These are phyloP conservation scores for Fusarium verrucosum DNA, from an alignment of 2,329 filamentous ascomycete species.

Conservation along the genomic window DNA sequence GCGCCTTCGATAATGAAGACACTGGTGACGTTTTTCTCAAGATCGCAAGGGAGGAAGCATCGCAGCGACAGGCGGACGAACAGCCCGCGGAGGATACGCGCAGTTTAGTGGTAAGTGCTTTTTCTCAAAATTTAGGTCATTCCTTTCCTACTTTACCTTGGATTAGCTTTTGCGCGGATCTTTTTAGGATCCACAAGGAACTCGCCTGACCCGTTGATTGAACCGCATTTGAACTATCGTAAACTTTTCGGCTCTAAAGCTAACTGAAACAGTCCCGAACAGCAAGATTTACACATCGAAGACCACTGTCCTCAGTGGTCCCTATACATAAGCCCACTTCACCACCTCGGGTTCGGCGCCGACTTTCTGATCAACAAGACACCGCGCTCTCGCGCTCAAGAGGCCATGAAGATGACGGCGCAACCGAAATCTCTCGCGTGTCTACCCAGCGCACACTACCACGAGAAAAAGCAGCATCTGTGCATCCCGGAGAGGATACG, in stretches of 20 bases:
- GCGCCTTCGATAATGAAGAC: conserved; percentile 58
- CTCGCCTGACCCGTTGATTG: not conserved
- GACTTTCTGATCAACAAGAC: conserved; percentile 67
- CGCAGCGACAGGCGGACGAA: conserved; percentile 51
- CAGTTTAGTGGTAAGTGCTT: conserved; percentile 58
- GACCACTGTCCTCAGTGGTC: conserved; percentile 63
- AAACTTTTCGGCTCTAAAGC: conserved; percentile 18
- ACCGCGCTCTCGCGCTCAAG: conserved; percentile 48
- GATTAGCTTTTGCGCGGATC: conserved; percentile 3
- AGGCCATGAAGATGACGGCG: conserved; percentile 57
- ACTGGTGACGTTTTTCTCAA: conserved; percentile 67
- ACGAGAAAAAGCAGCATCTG: conserved; percentile 56
- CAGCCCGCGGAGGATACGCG: conserved; percentile 48
- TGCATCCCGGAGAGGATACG: conserved; percentile 51
- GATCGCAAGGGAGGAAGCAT: conserved; percentile 64
- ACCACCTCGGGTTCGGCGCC: conserved; percentile 61
- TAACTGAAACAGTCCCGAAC: conserved; percentile 57
- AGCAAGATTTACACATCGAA: conserved; percentile 57
- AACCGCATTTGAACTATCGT: not conserved
- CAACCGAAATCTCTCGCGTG: conserved; percentile 53
- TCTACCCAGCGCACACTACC: conserved; percentile 55
- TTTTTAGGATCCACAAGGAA: conserved; percentile 3
- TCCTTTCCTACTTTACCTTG: conserved; percentile 20
- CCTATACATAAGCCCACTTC: conserved; percentile 60
- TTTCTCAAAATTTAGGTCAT: conserved; percentile 2